phyloP scores from a whole-genome alignment of 306 rosid genomes.

The Gastrolobium villosum region DNA sequence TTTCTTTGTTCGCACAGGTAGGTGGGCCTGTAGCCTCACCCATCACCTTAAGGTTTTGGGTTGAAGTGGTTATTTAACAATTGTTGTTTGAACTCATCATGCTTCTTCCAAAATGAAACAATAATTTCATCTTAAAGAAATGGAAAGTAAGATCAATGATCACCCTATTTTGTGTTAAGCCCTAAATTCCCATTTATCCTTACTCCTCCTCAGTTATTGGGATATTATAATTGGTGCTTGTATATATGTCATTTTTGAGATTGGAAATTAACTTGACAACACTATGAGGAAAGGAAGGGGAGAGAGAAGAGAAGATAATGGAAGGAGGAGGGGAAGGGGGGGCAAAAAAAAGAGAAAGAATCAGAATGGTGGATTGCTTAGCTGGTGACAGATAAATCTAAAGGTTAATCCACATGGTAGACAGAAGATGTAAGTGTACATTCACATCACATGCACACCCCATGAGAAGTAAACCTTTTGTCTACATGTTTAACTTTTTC shows the following conservation, averaged over 20 bases:
- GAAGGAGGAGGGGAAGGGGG: neutral
- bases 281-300: slow-evolving; percentile 29
- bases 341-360: slow-evolving; percentile 31
- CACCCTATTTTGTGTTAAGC: slow-evolving; percentile 26
- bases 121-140: slow-evolving; percentile 40
- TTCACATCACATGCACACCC: slow-evolving; percentile 86
- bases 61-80: no score
- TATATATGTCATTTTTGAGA: slow-evolving; percentile 21
- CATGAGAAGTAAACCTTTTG: slow-evolving; percentile 88
- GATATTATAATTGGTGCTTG: slow-evolving; percentile 1
- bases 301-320: neutral
- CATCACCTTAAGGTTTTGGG: no score
- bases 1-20: no score
- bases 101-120: slow-evolving; percentile 38
- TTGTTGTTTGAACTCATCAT: slow-evolving; percentile 11
- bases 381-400: slow-evolving; percentile 89
- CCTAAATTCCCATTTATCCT: slow-evolving; percentile 4
- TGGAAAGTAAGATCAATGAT: neutral
- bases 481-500: slow-evolving; percentile 67
- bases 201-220: neutral
- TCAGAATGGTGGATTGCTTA: slow-evolving; percentile 75
- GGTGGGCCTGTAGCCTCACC: no score
- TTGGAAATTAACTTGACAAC: slow-evolving; percentile 34
- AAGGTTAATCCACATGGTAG: slow-evolving; percentile 91
- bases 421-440: slow-evolving; percentile 79